Evolutionary conservation across 2,329 filamentous ascomycete genomes (phyloP).

Genomic region (Cryphonectria naterciae): DNA sequence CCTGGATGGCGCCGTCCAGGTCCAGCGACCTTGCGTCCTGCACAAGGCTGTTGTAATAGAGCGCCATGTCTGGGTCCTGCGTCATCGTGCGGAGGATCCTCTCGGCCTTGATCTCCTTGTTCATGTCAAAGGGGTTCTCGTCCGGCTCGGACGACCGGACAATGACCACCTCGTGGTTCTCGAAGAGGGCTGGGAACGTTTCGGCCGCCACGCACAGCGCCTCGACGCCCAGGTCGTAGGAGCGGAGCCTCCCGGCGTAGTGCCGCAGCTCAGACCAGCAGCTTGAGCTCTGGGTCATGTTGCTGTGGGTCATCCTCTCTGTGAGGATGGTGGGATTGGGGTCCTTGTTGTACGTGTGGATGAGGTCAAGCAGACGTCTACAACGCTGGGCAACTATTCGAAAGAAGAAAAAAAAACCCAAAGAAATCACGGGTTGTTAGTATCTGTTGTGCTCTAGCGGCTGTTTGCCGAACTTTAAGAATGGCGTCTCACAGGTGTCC

Average conservation of each 20-base stretch:
- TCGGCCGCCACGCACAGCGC: not conserved
- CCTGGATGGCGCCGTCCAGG: constrained; percentile 26
- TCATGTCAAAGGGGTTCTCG: constrained; percentile 1
- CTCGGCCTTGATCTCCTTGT: constrained; percentile 23
- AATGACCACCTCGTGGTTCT: constrained; percentile 11
- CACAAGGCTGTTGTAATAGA: constrained; percentile 14
- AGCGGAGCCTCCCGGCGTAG: constrained; percentile 10
- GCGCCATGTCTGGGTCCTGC: not conserved
- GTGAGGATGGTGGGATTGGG: not conserved
- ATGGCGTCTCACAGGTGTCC: not conserved
- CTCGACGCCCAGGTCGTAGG: constrained; percentile 2
- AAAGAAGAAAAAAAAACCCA: too few relatives aligned
- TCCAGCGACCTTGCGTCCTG: constrained; percentile 22
- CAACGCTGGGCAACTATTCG: constrained; percentile 1
- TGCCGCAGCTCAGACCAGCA: constrained; percentile 19
- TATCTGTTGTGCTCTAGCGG: not conserved
- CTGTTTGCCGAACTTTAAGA: not conserved
- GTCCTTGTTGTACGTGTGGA: not conserved
- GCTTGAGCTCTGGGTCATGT: constrained; percentile 16
- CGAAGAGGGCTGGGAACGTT: constrained; percentile 28
- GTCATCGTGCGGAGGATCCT: constrained; percentile 31
- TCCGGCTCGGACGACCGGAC: constrained; percentile 24
- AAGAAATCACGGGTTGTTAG: not conserved
- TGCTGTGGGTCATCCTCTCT: constrained; percentile 11
- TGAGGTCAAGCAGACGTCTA: not conserved